Percentiles rank a stretch among this genome's conserved stretches.
Evolutionary conservation across 345 rosid genomes (phyloP).

Genomic region (Triadica sebifera): DNA sequence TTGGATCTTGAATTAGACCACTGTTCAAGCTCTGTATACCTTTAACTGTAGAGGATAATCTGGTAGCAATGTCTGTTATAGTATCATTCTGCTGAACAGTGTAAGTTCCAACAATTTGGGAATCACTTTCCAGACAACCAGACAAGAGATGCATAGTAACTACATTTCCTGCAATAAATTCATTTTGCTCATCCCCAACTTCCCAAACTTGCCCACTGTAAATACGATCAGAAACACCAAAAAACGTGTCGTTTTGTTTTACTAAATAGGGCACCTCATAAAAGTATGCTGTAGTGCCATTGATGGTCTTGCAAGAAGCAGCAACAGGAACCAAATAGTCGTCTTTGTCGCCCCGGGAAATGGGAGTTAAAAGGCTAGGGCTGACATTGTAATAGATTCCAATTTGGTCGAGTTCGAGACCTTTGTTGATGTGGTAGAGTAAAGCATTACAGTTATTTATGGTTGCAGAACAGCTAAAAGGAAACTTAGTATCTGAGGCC

Average conservation of each 20-base stretch:
- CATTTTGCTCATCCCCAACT: slow-evolving; percentile 27
- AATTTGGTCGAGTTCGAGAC: slow-evolving; percentile 23
- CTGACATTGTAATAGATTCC: slow-evolving; percentile 41
- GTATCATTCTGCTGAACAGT: slow-evolving; percentile 50
- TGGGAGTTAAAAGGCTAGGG: slow-evolving; percentile 25
- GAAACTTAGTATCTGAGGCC: slow-evolving; percentile 14
- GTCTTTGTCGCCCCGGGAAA: slow-evolving; percentile 17
- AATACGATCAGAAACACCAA: slow-evolving; percentile 25
- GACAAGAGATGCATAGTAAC: slow-evolving; percentile 44
- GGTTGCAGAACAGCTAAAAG: slow-evolving; percentile 29
- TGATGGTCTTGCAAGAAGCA: slow-evolving; percentile 39
- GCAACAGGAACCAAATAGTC: slow-evolving; percentile 50
- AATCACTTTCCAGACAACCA: slow-evolving; percentile 42
- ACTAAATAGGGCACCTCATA: slow-evolving; percentile 39
- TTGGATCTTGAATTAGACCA: slow-evolving; percentile 18
- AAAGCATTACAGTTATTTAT: slow-evolving; percentile 29
- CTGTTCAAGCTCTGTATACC: slow-evolving; percentile 39
- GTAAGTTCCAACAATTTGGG: slow-evolving; percentile 49
- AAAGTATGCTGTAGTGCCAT: slow-evolving; percentile 43
- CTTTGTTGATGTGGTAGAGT: slow-evolving; percentile 40
- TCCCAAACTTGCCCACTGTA: slow-evolving; percentile 49
- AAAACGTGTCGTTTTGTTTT: slow-evolving; percentile 30
- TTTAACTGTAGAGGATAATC: slow-evolving; percentile 28
- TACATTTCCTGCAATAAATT: slow-evolving; percentile 6
- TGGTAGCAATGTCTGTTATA: slow-evolving; percentile 30